These are phyloP conservation scores for Cudoniella acicularis DNA, from an alignment of 495 filamentous ascomycete genomes.

Conservation along the genomic window DNA sequence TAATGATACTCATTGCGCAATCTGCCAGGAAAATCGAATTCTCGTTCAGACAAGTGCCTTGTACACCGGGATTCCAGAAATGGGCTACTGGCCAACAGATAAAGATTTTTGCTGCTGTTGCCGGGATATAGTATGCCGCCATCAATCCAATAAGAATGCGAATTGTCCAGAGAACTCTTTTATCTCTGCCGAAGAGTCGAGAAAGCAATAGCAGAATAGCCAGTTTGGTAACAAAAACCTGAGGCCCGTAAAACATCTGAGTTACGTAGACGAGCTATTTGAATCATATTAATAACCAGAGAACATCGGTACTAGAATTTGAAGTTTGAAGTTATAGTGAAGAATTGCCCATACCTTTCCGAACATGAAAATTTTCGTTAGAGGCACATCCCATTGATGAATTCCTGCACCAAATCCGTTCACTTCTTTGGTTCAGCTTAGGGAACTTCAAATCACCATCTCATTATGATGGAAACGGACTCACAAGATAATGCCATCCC, in stretches of 20 bases:
- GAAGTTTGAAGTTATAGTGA: too few relatives aligned
- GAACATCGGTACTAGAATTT: too few relatives aligned
- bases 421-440: too few relatives aligned
- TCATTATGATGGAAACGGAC: too few relatives aligned
- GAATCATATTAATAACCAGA: too few relatives aligned
- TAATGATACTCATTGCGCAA: not conserved
- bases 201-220: not conserved
- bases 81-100: not conserved
- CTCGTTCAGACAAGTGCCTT: not conserved
- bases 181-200: not conserved
- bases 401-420: too few relatives aligned
- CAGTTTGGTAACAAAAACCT: not conserved
- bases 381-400: too few relatives aligned
- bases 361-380: too few relatives aligned
- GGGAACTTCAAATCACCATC: too few relatives aligned
- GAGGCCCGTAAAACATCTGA: not conserved
- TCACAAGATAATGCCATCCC: too few relatives aligned
- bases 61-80: not conserved
- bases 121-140: not conserved
- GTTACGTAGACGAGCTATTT: too few relatives aligned
- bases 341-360: too few relatives aligned
- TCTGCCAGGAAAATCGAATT: not conserved
- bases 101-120: not conserved
- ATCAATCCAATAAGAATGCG: not conserved
- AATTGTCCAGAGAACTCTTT: not conserved